phyloP scores from a whole-genome alignment of 2,329 filamentous ascomycete genomes.

The Xylariomycetidae sp. region DNA sequence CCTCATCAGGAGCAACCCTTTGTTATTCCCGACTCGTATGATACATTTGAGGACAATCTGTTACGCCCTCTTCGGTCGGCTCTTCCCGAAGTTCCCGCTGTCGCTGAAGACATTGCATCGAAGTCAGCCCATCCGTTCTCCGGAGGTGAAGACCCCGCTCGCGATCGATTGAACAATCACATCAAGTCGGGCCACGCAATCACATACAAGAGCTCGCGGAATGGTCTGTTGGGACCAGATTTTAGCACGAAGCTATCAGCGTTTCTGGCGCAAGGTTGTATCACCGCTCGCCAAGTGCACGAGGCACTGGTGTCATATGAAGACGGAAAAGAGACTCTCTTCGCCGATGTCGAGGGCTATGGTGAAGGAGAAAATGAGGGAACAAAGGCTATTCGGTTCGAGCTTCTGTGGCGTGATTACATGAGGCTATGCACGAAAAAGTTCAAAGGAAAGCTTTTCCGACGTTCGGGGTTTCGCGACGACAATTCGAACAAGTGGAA shows the following conservation, averaged over 20 bases:
- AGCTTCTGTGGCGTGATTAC: conserved; percentile 76
- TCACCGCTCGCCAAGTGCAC: conserved; percentile 71
- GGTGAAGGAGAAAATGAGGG: conserved; percentile 69
- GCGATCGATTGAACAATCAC: conserved; percentile 55
- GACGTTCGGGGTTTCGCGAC: conserved; percentile 57
- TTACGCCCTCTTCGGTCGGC: conserved; percentile 51
- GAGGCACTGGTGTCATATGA: conserved; percentile 64
- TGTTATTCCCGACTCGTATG: conserved; percentile 50
- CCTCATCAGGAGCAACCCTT: conserved; percentile 61
- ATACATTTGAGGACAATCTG: conserved; percentile 50
- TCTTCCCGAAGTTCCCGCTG: conserved; percentile 45
- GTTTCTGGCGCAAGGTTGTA: conserved; percentile 66
- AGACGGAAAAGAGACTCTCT: conserved; percentile 47
- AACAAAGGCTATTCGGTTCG: conserved; percentile 64
- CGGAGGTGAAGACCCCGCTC: conserved; percentile 62
- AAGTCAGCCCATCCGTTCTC: conserved; percentile 60
- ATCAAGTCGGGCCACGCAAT: conserved; percentile 57
- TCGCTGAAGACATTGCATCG: conserved; percentile 41
- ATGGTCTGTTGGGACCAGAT: conserved; percentile 64
- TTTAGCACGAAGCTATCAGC: conserved; percentile 74
- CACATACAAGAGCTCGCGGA: conserved; percentile 65
- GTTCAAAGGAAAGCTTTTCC: conserved; percentile 61
- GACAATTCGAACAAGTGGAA: conserved; percentile 46
- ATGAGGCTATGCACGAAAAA: conserved; percentile 73
- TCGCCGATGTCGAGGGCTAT: conserved; percentile 48